A percentile compares a stretch with the other conserved stretches of the same genome.
These are phyloP conservation scores for Flagelloscypha sp. DNA, from an alignment of 768 basidiomycete genomes.

Conservation along the genomic window DNA sequence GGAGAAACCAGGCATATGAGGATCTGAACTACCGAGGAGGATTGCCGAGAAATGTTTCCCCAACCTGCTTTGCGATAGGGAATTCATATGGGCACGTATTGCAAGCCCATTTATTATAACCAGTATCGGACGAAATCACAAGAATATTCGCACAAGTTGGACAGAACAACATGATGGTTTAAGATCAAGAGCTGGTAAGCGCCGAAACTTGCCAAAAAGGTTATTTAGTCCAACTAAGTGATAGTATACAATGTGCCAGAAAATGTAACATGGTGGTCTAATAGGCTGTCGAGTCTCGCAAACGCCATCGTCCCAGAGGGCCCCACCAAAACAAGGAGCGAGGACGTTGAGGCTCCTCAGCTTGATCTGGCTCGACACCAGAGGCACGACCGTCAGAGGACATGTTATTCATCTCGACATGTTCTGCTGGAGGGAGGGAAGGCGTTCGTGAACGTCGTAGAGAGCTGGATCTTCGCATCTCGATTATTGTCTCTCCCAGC, in stretches of 20 bases:
- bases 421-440: no score
- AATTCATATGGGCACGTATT: conserved; percentile 95
- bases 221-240: no score
- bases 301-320: conserved; percentile 62
- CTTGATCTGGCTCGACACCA: background rate
- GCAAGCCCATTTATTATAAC: conserved; percentile 89
- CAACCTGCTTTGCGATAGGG: conserved; percentile 76
- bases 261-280: no score
- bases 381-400: no score
- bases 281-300: conserved; percentile 73
- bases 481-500: conserved; percentile 14
- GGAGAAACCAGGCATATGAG: background rate
- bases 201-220: no score
- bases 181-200: conserved; percentile 4
- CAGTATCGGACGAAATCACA: conserved; percentile 66
- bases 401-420: no score
- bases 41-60: conserved; percentile 8
- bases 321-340: conserved; percentile 76
- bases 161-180: conserved; percentile 76
- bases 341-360: conserved; percentile 1
- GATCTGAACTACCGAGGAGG: background rate
- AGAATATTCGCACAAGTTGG: conserved; percentile 90
- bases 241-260: no score
- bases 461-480: conserved; percentile 16
- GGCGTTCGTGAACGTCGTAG: no score